Evolutionary conservation across 2,329 filamentous ascomycete species (phyloP), one percentile per base, ranked within the genome.

Genomic region (Aquanectria penicillioides): DNA sequence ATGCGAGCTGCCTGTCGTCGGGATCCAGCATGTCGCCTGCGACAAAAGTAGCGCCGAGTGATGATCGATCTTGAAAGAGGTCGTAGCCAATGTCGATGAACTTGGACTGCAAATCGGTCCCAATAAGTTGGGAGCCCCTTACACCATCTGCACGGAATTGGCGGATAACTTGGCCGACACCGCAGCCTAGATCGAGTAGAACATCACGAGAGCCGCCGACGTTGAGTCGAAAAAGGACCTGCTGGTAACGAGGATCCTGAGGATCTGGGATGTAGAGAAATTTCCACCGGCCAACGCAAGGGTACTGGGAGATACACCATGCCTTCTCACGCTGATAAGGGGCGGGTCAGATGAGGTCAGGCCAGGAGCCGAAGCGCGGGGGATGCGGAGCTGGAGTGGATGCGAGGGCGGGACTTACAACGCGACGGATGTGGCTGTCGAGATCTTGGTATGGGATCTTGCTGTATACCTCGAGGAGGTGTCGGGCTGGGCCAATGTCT

Each of bases 71-170:
- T 40, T 81, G 79, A 74, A 90, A 91, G 17, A 91, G 77, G 51
- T 89, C 85, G 70, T 88, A 87, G 23, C 86, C 86, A n/a, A 85
- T 71, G 10, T 85, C 78, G 49, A 87, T 77, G 63, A 87, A 84
- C n/a, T 74, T 74, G 17, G 76, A 64, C 37, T 81, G 76, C 3
- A 84, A 61, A 59, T 86, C 84, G 4, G 77, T 75, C 15, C 82
- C 84, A 57, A 80, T 80, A n/a, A 87, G 71, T 40, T 80, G 78
- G 13, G 75, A 69, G 5, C 78, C 74, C 20, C 79, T 73, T 7
- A 83, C 83, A 17, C 84, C 84, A 55, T 85, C 82, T 47, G 74
- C 73, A 10, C 78, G 75, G 23, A 84, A 77, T 64, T 83, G 79
- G n/a, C 82, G 78, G 25, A 84, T 71, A 8, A 80, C 73, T 63